Conservation (phyloP, 179 eudicot species). For the Beta macrorhiza region DNA sequence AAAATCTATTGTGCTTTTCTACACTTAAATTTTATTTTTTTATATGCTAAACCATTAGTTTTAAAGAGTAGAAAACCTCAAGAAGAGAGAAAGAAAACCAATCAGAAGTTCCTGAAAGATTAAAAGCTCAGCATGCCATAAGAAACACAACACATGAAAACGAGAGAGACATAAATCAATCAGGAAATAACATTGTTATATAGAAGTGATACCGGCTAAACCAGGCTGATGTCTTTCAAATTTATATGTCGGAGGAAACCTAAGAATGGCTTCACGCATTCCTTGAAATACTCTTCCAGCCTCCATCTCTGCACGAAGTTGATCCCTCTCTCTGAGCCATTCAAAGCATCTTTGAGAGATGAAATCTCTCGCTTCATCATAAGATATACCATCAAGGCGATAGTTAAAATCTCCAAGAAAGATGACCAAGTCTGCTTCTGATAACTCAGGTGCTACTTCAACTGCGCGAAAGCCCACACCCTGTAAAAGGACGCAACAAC, state of each 20-base stretch:
- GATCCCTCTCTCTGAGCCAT: slow-evolving; percentile 95
- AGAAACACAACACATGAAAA: neutral
- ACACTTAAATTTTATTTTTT: neutral
- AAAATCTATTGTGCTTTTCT: neutral
- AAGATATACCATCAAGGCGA: slow-evolving; percentile 90
- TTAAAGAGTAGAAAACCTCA: neutral
- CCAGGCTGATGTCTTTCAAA: slow-evolving; percentile 90
- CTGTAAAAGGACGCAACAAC: slow-evolving; percentile 41
- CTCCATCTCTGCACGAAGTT: slow-evolving; percentile 83
- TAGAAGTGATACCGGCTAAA: slow-evolving; percentile 62
- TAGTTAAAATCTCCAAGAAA: slow-evolving; percentile 97
- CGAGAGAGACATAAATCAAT: neutral
- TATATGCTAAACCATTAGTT: neutral
- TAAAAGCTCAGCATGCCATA: neutral
- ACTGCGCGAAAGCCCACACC: slow-evolving; percentile 44
- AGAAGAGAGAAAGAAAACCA: neutral
- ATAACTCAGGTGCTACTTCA: slow-evolving; percentile 74
- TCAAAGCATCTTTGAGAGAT: slow-evolving; percentile 95
- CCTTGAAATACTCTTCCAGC: slow-evolving; percentile 96
- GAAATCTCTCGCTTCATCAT: slow-evolving; percentile 98
- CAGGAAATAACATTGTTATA: neutral
- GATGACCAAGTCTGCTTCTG: slow-evolving; percentile 96
- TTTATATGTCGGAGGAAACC: slow-evolving; percentile 94
- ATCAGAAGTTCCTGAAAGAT: neutral
- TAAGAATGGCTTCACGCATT: slow-evolving; percentile 88